phyloP scores from a whole-genome alignment of 2,329 filamentous ascomycete species.

The Teratosphaeriaceae sp. region DNA sequence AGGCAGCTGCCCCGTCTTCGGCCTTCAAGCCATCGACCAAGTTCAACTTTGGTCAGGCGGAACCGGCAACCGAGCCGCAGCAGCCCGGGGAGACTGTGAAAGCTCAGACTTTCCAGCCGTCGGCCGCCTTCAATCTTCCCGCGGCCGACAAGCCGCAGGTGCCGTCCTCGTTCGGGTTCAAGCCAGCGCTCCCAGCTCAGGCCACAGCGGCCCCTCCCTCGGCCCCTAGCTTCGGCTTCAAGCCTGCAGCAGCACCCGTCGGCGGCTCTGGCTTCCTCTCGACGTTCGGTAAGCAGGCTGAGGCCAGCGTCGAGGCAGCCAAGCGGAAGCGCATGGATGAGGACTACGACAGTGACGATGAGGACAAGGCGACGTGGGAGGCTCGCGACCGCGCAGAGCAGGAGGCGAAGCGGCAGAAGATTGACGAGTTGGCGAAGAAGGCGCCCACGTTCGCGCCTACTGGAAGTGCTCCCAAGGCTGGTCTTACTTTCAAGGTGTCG shows the following conservation, averaged over 20 bases:
- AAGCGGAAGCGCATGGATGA: conserved; percentile 44
- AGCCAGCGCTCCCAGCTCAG: background rate
- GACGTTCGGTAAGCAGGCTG: conserved; percentile 35
- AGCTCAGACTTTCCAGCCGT: conserved; percentile 5
- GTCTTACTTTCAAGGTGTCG: conserved; percentile 13
- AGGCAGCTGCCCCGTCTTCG: background rate
- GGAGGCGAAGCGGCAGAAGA: conserved; percentile 37
- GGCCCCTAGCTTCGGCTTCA: background rate
- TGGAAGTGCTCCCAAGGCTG: conserved; percentile 5
- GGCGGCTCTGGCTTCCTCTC: conserved; percentile 4
- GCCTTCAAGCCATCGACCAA: background rate
- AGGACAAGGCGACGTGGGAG: conserved; percentile 45
- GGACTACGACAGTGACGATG: conserved; percentile 47
- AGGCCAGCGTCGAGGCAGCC: conserved; percentile 36
- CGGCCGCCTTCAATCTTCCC: conserved; percentile 1
- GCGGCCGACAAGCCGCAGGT: too few relatives aligned
- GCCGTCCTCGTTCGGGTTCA: background rate
- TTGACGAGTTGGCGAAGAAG: too few relatives aligned
- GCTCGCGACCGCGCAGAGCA: conserved; percentile 40
- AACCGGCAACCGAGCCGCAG: background rate
- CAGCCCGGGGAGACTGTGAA: too few relatives aligned
- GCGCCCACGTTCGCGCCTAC: too few relatives aligned
- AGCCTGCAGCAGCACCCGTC: background rate
- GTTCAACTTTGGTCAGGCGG: conserved; percentile 2
- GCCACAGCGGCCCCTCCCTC: background rate